Base-by-base conservation (phyloP, 2,329 filamentous ascomycete species). In the Fusarium tuaranense region DNA sequence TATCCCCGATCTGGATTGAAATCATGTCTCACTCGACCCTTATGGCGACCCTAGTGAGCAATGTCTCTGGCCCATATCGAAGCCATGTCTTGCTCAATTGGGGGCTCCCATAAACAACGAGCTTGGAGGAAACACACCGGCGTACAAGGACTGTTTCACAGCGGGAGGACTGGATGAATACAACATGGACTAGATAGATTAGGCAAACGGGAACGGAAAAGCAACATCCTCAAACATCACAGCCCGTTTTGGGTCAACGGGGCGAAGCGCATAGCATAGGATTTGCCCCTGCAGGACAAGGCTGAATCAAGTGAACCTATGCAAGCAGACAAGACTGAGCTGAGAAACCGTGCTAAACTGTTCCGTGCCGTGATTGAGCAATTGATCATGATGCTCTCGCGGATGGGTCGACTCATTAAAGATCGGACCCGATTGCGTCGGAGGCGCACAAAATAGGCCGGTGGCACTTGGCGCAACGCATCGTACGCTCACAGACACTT, bases 161-260 rank as follows among this genome's bases (percentile, higher is more conserved):
- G 63, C 59, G 51, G 65, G 48, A 75, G 57, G 63, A 65, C 38
- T 39, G 58, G 67, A 65, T 44, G 27, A 46, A 58, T 61, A 44
- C 64, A 67, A 34, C 51, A 41, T 67, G 60, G 53, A 68, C 58
- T 64, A 72, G 51, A 75, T 75, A 68, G 63, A 71, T 65, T 59
- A 78, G 36, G 67, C 58, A 68, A 68, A 63, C 59, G 46, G 62
- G 66, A 72, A 76, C 38, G 67, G 63, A 77, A 76, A 76, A 74
- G 72, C 30, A 57, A 63, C 62, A 66, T 69, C 36, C 69, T 72
- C 63, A 73, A 74, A 75, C 63, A 75, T 51, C 22, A 67, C 44
- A 36, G 39, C 58, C 59, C 67, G 46, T 75, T 69, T 69, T 69
- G 63, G 55, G 65, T 57, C 48, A 69, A 63, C 55, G 38, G 69